Evolutionary conservation across 202 grass and related monocot species (phyloP).

Genomic region (Dendrocalamus latiflorus): DNA sequence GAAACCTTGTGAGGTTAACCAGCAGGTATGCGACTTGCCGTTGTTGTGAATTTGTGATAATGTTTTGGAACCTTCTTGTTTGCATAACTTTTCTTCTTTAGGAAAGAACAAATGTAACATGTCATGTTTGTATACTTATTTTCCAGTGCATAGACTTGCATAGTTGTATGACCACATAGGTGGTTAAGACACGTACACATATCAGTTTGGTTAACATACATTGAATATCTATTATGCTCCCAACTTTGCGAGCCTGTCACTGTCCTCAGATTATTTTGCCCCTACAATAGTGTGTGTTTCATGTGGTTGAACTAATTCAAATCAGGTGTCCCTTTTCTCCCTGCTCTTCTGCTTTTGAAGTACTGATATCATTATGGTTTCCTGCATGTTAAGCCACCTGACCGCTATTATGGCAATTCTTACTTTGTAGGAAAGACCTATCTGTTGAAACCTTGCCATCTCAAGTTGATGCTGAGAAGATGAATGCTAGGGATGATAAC

Average conservation of each 20-base stretch:
- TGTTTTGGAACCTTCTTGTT: neutral
- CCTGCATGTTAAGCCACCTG: constrained; percentile 5
- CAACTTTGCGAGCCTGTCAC: neutral
- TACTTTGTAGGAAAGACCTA: constrained; percentile 62
- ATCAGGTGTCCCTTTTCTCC: neutral
- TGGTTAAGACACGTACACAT: neutral
- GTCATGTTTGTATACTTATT: neutral
- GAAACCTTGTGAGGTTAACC: neutral
- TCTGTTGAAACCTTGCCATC: constrained; percentile 38
- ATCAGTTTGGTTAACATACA: neutral
- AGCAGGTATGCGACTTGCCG: neutral
- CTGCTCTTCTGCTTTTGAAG: neutral
- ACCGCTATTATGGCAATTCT: neutral
- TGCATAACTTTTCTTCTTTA: neutral
- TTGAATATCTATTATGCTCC: neutral
- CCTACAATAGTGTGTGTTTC: neutral
- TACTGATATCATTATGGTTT: neutral
- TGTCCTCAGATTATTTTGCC: neutral
- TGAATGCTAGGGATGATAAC: constrained; percentile 23
- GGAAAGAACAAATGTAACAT: neutral
- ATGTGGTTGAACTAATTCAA: constrained; percentile 8
- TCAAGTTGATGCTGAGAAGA: constrained; percentile 29
- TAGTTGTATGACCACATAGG: neutral
- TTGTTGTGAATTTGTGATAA: neutral
- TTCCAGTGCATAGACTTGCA: neutral